Base-by-base conservation (phyloP, 2,329 filamentous ascomycete genomes). In the Epichloe amarillans region DNA sequence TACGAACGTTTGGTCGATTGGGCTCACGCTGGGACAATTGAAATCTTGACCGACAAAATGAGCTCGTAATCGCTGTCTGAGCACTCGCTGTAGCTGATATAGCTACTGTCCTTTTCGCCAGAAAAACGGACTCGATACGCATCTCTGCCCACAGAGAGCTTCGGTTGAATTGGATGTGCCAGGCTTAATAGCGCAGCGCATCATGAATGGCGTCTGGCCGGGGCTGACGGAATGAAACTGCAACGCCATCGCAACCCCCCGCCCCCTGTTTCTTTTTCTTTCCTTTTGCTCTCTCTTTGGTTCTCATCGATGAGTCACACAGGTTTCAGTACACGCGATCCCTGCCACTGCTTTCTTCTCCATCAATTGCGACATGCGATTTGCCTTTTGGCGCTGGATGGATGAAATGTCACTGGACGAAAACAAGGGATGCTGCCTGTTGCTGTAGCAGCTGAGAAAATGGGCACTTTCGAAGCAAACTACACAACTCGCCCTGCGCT, bases 301-400 rank as follows among this genome's bases (percentile, higher is more conserved):
- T 42, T 26, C 46, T n/a, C 17, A 44, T 37, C 45, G 39, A 54
- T 59, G 57, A 59, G 57, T 59, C 57, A 59, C 52, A 57, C 53
- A 40, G 38, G 56, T 58, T 56, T 56, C 52, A 54, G 47, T 53
- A 44, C 47, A 54, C 42, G 46, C 19, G 30, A 51, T 49, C 48
- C 53, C 49, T 56, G 51, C 57, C 59, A 41, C 19, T 12, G 43
- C 38, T 39, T 46, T 15, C 10, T 12, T n/a, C 5, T 35, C 37
- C 23, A 15, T 50, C 15, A 3, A 14, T 33, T 17, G 44, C 33
- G 37, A 48, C 23, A 44, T 38, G 26, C 39, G 15, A 42, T 30
- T 48, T 36, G 46, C n/a, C 30, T 19, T 35, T 33, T 30, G 8
- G 19, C 42, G 39, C 26, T 14, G 30, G 15, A 30, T 17, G 21